phyloP scores from a whole-genome alignment of 129 eudicot species.

The Chrysanthemum seticuspe region DNA sequence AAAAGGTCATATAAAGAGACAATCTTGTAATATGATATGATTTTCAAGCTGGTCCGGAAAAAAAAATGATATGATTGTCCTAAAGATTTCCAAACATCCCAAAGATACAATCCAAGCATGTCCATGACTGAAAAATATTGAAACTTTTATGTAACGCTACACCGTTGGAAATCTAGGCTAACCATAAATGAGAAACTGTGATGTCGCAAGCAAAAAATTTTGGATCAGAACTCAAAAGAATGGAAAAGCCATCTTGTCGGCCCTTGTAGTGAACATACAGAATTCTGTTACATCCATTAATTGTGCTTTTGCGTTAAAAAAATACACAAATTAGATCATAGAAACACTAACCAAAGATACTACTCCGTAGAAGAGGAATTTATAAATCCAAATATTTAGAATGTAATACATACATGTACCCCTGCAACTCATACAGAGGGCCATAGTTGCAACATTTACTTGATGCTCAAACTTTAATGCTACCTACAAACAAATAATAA shows the following conservation, averaged over 20 bases:
- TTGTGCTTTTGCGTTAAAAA: no score
- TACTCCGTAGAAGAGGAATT: no score
- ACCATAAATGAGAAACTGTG: not conserved
- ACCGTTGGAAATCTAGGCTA: not conserved
- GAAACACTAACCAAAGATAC: no score
- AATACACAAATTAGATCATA: no score
- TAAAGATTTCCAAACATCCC: slow-evolving; percentile 98
- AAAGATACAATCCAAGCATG: slow-evolving; percentile 91
- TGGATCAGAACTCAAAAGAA: slow-evolving; percentile 61
- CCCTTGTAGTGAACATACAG: no score
- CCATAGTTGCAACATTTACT: no score
- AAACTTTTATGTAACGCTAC: slow-evolving; percentile 4
- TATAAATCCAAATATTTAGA: no score
- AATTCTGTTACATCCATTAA: no score
- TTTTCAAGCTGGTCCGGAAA: no score
- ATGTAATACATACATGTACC: no score
- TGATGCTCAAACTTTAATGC: slow-evolving; percentile 95
- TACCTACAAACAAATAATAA: slow-evolving; percentile 41
- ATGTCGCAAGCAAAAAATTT: not conserved
- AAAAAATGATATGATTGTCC: slow-evolving; percentile 99
- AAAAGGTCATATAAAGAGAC: not conserved
- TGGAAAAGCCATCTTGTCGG: slow-evolving; percentile 47
- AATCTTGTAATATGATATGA: slow-evolving; percentile 4
- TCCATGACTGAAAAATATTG: slow-evolving; percentile 74
- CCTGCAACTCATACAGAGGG: no score